Evolutionary conservation across 139 green algal species (phyloP), one percentile per base, ranked within the genome.

Genomic region (Coccomyxa sp.): DNA sequence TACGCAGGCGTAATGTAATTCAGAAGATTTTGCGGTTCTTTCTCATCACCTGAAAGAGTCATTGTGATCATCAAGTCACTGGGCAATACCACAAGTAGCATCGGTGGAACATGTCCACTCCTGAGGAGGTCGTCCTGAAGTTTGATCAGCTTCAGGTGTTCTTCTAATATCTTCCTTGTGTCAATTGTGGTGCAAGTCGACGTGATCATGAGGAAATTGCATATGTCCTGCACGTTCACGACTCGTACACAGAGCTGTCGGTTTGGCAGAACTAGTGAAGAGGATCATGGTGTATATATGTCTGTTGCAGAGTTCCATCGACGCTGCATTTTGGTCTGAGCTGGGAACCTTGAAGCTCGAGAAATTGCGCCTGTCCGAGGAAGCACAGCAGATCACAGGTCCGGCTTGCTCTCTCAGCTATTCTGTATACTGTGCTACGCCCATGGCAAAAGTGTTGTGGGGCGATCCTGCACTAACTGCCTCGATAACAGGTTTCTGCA

Each of bases 321-420:
- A 98, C 60, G 79, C 90, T 0, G 86, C 86, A 0, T 98, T 99
- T 76, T 98, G 95, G 91, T 83, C 87, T 3, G 87, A 92, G 81
- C 90, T 98, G 16, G 89, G 86, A 0, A 82, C 89, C 28, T 80
- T 87, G 15, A 99, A 96, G 84, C 90, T 96, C 13, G 80, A 96
- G 31, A 66, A 71, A 12, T 74, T 90, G 68, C 63, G 82, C 10
- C 88, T 96, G 28, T 86, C 68, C 15, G 93, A 96, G 66, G 88
- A 84, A 32, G 79, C 87, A 13, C 14, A 91, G 17, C 58, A 79
- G 7, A 18, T 95, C 17, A 81, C 78, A 60, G 85, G 85, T 88
- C 63, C 38, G 38, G 15, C 66, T 83, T 76, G 13, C 66, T 0
- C 67, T 14, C 77, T 38, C 77, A 30, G 10, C 77, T 68, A 1